Base-by-base conservation (phyloP, 2,329 filamentous ascomycete genomes). In the Cordyceps tenuipes region DNA sequence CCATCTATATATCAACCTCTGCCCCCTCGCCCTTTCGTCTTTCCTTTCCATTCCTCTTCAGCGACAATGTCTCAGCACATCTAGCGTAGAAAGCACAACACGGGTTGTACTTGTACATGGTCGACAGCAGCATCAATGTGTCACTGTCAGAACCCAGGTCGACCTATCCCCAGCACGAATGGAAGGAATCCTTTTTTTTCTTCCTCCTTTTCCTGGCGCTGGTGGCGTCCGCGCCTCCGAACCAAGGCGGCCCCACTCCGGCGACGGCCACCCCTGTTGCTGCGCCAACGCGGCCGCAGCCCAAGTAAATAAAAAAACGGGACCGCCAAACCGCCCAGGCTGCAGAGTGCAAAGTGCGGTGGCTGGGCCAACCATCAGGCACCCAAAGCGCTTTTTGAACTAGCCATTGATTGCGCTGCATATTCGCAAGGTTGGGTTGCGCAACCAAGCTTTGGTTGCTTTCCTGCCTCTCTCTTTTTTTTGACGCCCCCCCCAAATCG, bases 21-120 rank as follows among this genome's bases (percentile, higher is more conserved):
- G 55, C 65, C 67, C 67, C 71, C 70, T 70, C 69, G 70, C 71
- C 71, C 66, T 67, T 67, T 68, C 67, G 70, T 68, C 66, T 68
- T 71, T 66, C 68, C 71, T 68, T 70, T 71, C 76, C 77, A 72
- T 75, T 76, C 68, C 68, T 83, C 84, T 79, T 79, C 79, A 87
- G 85, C 23, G 23, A 23, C 23, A 23, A 23, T 23, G 23, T 36
- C 34, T 10, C 9, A 13, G 34, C 12, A 36, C 3, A 36, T 10
- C 34, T 3, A 36, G 34, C 34, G 34, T 10, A 36, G 34, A 29
- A 29, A 29, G 2, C 3, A 13, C 34, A 36, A 4, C 34, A 3
- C 3, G 1, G 2, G 34, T 13, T 10, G 34, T 36, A 36, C 3
- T 2, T 10, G 3, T 1, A 36, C n/a, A n/a, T n/a, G n/a, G n/a